phyloP scores from a whole-genome alignment of 306 rosid genomes.

The Acacia acuminata region DNA sequence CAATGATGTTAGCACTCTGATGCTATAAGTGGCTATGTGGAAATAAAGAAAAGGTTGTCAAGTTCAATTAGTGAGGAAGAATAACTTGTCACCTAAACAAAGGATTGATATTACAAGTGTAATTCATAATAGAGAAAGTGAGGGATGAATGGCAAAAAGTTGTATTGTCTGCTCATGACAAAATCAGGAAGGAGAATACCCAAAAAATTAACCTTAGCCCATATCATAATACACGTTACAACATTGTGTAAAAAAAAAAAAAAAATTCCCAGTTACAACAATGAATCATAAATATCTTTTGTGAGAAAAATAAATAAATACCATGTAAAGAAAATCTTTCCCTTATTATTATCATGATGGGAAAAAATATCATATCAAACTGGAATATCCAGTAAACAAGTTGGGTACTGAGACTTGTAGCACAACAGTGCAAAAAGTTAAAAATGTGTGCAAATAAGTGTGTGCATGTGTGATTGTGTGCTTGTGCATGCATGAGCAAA shows the following conservation, averaged over 20 bases:
- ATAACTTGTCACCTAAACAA: conserved; percentile 14
- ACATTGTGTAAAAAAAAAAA: neutral
- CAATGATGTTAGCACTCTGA: conserved; percentile 36
- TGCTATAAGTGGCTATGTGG: conserved; percentile 27
- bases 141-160: conserved; percentile 18
- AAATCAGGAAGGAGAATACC: neutral
- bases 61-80: conserved; percentile 11
- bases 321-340: neutral
- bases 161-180: neutral
- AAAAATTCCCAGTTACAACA: conserved; percentile 11
- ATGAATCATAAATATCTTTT: neutral
- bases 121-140: conserved; percentile 7
- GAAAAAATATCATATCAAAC: neutral
- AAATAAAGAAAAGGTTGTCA: conserved; percentile 21
- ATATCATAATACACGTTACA: neutral
- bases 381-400: neutral
- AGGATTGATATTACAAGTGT: conserved; percentile 10
- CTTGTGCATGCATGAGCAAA: too few relatives aligned
- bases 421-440: neutral
- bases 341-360: neutral
- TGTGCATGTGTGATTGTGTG: neutral
- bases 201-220: neutral
- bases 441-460: neutral
- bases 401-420: neutral
- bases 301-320: neutral